A percentile compares a stretch with the other conserved stretches of the same genome.
phyloP scores from a whole-genome alignment of 225 moss, liverwort and hornwort genomes.

The Climacium dendroides region DNA sequence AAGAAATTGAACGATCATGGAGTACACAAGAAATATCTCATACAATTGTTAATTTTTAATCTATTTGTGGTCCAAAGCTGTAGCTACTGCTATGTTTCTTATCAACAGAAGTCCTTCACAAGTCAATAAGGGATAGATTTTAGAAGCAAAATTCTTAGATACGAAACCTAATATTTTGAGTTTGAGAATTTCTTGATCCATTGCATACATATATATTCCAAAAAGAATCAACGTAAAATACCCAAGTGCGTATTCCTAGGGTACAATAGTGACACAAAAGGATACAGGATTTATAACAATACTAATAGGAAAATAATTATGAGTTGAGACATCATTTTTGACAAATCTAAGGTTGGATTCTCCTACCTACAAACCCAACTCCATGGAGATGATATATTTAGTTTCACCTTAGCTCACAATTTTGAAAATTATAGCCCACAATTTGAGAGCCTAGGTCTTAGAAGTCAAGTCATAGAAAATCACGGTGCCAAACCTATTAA shows the following conservation, averaged over 20 bases:
- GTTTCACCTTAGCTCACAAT: no score
- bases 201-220: neutral
- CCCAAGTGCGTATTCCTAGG: neutral
- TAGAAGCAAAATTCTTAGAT: neutral
- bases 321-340: neutral
- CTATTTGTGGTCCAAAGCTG: neutral
- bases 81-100: neutral
- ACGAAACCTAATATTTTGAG: neutral
- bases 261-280: neutral
- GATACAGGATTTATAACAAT: neutral
- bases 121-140: neutral
- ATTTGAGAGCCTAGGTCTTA: fast-evolving
- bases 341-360: neutral
- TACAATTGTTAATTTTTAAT: neutral
- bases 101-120: fast-evolving
- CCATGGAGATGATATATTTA: no score
- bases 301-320: neutral
- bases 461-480: no score
- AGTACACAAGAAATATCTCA: neutral
- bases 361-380: no score
- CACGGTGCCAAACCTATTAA: no score
- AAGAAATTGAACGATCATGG: neutral
- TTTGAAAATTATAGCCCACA: no score
- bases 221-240: neutral
- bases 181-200: neutral